Conservation (phyloP, 306 rosid species). For the Prosopis cineraria region DNA sequence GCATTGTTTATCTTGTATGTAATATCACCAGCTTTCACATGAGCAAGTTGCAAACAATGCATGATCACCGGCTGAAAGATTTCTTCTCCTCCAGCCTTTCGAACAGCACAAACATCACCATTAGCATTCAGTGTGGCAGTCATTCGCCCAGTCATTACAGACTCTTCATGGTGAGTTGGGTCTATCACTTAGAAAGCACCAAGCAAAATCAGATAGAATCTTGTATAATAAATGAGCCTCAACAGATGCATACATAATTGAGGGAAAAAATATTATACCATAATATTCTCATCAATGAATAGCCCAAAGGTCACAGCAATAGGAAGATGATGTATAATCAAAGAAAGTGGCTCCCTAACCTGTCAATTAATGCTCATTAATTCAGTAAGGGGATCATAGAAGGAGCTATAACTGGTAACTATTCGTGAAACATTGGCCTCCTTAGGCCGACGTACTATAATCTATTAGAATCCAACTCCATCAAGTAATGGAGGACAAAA, state of each 20-base stretch:
- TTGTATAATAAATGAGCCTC: constrained; percentile 9
- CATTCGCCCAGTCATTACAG: constrained; percentile 91
- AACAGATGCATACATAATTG: constrained; percentile 8
- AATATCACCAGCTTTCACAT: constrained; percentile 25
- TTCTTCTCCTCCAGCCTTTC: constrained; percentile 90
- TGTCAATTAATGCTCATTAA: constrained; percentile 37
- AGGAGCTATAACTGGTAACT: background rate
- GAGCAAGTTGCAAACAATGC: constrained; percentile 85
- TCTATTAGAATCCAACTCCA: background rate
- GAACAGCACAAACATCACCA: constrained; percentile 89
- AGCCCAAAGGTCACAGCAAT: constrained; percentile 90
- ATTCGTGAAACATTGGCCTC: background rate
- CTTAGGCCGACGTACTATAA: background rate
- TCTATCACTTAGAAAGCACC: constrained; percentile 65
- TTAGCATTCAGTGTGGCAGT: constrained; percentile 79
- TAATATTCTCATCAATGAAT: constrained; percentile 60
- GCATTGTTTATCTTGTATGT: constrained; percentile 44
- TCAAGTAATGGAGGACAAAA: background rate
- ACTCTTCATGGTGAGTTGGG: constrained; percentile 86
- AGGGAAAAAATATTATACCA: constrained; percentile 46
- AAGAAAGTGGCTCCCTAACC: constrained; percentile 84
- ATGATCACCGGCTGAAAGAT: constrained; percentile 61
- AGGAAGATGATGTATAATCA: constrained; percentile 89
- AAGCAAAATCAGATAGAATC: constrained; percentile 24
- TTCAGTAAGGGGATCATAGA: background rate